Evolutionary conservation across 2,329 filamentous ascomycete genomes (phyloP).

Genomic region (Dothideomycetes sp.): DNA sequence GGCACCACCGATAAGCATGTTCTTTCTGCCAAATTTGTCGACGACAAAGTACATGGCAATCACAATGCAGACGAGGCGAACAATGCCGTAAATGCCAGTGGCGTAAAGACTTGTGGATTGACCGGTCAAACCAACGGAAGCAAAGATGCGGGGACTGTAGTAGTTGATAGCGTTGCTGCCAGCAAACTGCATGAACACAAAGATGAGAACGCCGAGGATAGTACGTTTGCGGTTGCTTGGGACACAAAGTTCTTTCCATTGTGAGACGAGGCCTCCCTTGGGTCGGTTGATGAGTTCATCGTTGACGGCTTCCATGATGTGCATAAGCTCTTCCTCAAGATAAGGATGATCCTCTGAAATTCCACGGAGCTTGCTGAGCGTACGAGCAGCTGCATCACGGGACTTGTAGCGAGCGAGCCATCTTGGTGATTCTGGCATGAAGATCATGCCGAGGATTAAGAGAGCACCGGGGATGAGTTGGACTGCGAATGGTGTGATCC

Average conservation of each 20-base stretch:
- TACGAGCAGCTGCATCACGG: conserved; percentile 16
- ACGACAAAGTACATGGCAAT: conserved; percentile 32
- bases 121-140: conserved; percentile 27
- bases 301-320: conserved; percentile 20
- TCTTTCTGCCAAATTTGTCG: conserved; percentile 29
- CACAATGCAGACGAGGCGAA: conserved; percentile 29
- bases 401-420: conserved; percentile 23
- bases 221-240: conserved; percentile 55
- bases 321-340: conserved; percentile 25
- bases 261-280: conserved; percentile 53
- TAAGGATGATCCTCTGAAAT: conserved; percentile 19
- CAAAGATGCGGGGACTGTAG: conserved; percentile 29
- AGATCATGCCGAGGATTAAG: conserved; percentile 23
- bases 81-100: conserved; percentile 31
- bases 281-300: conserved; percentile 39
- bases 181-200: conserved; percentile 66
- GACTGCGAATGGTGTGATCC: conserved; percentile 25
- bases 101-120: conserved; percentile 23
- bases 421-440: conserved; percentile 26
- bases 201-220: conserved; percentile 54
- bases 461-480: conserved; percentile 28
- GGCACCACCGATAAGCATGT: conserved; percentile 31
- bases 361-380: conserved; percentile 18
- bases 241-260: conserved; percentile 54
- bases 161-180: conserved; percentile 32